Evolutionary conservation across 441 rosid species (phyloP).

Genomic region (Iberis amara): DNA sequence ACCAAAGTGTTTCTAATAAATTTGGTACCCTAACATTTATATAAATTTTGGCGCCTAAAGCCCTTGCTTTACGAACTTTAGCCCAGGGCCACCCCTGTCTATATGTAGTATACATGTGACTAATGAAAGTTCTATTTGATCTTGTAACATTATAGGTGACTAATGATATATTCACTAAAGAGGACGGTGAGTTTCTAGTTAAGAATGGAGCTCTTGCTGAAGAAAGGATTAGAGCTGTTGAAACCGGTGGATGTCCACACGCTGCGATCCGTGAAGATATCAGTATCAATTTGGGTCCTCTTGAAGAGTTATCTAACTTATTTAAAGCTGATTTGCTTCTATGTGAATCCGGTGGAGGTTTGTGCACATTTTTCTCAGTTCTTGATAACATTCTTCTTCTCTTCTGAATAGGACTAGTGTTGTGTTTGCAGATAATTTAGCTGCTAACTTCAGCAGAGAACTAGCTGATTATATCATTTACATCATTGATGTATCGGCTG

Average conservation of each 20-base stretch:
- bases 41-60: no score
- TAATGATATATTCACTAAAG: slow-evolving; percentile 95
- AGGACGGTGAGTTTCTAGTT: slow-evolving; percentile 92
- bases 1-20: no score
- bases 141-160: slow-evolving; percentile 54
- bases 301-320: slow-evolving; percentile 85
- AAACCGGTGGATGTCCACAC: slow-evolving; percentile 97
- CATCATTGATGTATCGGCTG: slow-evolving; percentile 88
- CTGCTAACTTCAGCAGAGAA: slow-evolving; percentile 96
- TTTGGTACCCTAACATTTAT: no score
- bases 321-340: slow-evolving; percentile 86
- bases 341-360: slow-evolving; percentile 98
- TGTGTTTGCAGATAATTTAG: slow-evolving; percentile 70
- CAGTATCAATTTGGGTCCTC: slow-evolving; percentile 95
- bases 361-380: not conserved
- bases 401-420: not conserved
- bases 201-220: slow-evolving; percentile 91
- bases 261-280: slow-evolving; percentile 99
- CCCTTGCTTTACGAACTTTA: no score
- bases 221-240: slow-evolving; percentile 93
- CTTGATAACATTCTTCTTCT: not conserved
- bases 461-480: slow-evolving; percentile 95
- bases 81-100: no score
- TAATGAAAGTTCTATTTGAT: not conserved
- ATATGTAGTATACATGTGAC: not conserved